Evolutionary conservation across 2,329 filamentous ascomycete genomes (phyloP).

Genomic region (Mollisia scopiformis): DNA sequence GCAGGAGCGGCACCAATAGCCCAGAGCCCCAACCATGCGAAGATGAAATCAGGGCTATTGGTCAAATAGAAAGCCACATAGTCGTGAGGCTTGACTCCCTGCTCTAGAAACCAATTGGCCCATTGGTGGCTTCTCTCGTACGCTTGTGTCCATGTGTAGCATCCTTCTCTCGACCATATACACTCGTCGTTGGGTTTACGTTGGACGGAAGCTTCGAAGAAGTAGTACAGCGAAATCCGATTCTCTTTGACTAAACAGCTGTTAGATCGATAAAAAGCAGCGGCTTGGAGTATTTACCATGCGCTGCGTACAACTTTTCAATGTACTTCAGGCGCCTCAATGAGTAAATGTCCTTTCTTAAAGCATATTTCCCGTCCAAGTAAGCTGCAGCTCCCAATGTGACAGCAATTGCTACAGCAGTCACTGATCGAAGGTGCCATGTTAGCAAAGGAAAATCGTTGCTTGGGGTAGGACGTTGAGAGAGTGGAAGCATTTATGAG

Average conservation of each 20-base stretch:
- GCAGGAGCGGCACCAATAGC: constrained; percentile 70
- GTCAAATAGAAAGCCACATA: constrained; percentile 68
- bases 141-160: constrained; percentile 61
- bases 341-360: constrained; percentile 60
- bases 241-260: constrained; percentile 45
- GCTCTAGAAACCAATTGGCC: constrained; percentile 61
- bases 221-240: constrained; percentile 65
- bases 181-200: constrained; percentile 56
- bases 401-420: constrained; percentile 33
- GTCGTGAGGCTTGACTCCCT: constrained; percentile 61
- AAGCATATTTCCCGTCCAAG: constrained; percentile 70
- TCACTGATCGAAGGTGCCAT: constrained; percentile 18
- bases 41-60: constrained; percentile 69
- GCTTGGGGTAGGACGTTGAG: background rate
- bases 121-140: constrained; percentile 62
- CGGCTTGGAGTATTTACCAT: constrained; percentile 45
- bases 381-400: constrained; percentile 56
- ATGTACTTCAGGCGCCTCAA: constrained; percentile 48
- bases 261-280: constrained; percentile 2
- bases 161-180: constrained; percentile 68
- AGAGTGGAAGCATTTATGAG: background rate
- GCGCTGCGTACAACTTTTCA: constrained; percentile 49
- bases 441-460: constrained; percentile 7
- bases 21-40: constrained; percentile 66
- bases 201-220: constrained; percentile 60